Base-by-base conservation (phyloP, 176 grass and related monocot species). In the Oryza rufipogon region DNA sequence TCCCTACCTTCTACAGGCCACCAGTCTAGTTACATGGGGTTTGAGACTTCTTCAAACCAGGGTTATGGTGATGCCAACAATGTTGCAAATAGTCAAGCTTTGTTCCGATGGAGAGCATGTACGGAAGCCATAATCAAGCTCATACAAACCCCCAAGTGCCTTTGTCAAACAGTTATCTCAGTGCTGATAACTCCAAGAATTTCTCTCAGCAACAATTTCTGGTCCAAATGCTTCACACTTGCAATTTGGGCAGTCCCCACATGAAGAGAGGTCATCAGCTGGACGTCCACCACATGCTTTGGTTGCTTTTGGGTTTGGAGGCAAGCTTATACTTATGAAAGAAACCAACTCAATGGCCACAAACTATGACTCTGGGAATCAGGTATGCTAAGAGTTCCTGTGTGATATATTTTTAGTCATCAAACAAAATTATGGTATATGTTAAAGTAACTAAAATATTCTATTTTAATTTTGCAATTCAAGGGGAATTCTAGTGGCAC, bases 281-380 rank as follows among this genome's bases (percentile, higher is more conserved):
- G 96, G 96, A 82, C 91, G 93, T 4, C 96, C 91, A 38, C 68
- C 96, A 15, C 96, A 98, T 88, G 85, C 93, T 65, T 73, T 98
- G 7, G 91, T 98, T 90, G 70, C 91, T 75, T 98, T 95, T 87
- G 96, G 96, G 51, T 98, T 98, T 87, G 93, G 93, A 74, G 96
- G 93, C 33, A 98, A 90, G 70, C 85, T 95, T 66, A 60, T 98
- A 66, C 79, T 98, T 77, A 89, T 92, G 93, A 95, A 93, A 88
- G 91, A 92, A 80, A 81, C 89, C 45, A 88, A 60, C 84, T 89
- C 93, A 72, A 91, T 88, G 79, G 8, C 77, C 16, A 88, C 89
- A 76, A 81, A 44, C 66, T 88, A 91, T 64, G 84, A 92, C 80
- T 85, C 34, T 80, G 89, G 73, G 87, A 93, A 77, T 76, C 86